Evolutionary conservation across 2,329 filamentous ascomycete species (phyloP).

Genomic region (Albifimbria verrucaria): DNA sequence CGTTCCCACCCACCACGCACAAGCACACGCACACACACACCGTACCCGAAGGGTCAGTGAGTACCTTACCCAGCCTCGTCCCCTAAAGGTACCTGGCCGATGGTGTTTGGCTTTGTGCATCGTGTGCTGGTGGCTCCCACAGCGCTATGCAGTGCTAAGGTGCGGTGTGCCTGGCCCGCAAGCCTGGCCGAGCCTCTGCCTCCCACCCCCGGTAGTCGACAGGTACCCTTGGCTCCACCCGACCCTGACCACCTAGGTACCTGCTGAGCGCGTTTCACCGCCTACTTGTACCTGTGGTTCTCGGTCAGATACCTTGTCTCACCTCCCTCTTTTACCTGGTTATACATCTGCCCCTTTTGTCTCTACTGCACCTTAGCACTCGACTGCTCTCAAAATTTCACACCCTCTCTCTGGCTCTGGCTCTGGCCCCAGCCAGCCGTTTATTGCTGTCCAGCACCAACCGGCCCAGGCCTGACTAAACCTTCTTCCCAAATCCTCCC

Average conservation of each 20-base stretch:
- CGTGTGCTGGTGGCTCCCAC: not conserved
- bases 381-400: not conserved
- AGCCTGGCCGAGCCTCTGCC: not conserved
- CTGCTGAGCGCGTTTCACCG: not conserved
- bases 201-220: not conserved
- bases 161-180: not conserved
- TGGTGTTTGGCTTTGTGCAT: not conserved
- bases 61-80: no score
- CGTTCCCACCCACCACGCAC: no score
- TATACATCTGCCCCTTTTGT: not conserved
- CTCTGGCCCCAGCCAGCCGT: not conserved
- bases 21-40: no score
- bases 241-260: not conserved
- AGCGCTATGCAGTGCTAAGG: not conserved
- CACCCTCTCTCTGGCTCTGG: not conserved
- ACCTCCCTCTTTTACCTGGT: not conserved
- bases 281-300: not conserved
- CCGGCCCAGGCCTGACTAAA: not conserved
- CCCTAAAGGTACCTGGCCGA: not conserved
- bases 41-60: no score
- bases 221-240: not conserved
- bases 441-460: not conserved
- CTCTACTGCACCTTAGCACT: not conserved
- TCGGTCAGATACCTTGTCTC: not conserved
- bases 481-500: not conserved